Evolutionary conservation across 106 monocot species (phyloP).

Genomic region (Chionographis japonica): DNA sequence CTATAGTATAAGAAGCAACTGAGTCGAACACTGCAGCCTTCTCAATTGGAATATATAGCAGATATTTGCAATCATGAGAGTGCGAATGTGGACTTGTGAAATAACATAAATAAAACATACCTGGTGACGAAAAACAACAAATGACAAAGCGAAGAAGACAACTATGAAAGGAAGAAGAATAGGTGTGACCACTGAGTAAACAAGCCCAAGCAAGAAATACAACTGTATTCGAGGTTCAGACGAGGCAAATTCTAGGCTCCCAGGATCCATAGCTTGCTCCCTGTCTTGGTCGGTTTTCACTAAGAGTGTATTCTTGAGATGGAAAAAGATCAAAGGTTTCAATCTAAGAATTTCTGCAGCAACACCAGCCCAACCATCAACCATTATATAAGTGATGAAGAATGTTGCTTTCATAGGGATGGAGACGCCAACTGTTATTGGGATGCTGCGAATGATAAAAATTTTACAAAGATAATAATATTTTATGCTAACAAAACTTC

Average conservation of each 20-base stretch:
- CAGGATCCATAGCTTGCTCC: conserved; percentile 92
- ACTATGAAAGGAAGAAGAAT: conserved; percentile 86
- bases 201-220: conserved; percentile 93
- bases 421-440: conserved; percentile 61
- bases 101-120: conserved; percentile 15
- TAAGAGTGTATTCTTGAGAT: conserved; percentile 77
- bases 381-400: conserved; percentile 91
- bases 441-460: conserved; percentile 50
- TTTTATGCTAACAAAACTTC: no score
- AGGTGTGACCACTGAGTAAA: conserved; percentile 81
- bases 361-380: conserved; percentile 95
- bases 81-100: background rate
- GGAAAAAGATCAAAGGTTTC: conserved; percentile 73
- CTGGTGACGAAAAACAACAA: conserved; percentile 86
- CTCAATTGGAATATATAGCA: background rate
- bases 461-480: no score
- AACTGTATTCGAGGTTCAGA: conserved; percentile 85
- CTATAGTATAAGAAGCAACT: no score
- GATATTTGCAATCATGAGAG: background rate
- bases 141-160: conserved; percentile 71
- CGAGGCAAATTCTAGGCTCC: conserved; percentile 67
- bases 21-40: no score
- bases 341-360: conserved; percentile 87
- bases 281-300: conserved; percentile 89
- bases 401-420: conserved; percentile 97